A percentile compares a stretch with the other conserved stretches of the same genome.
Evolutionary conservation across 345 rosid species (phyloP).

Genomic region (Pistacia integerrima): DNA sequence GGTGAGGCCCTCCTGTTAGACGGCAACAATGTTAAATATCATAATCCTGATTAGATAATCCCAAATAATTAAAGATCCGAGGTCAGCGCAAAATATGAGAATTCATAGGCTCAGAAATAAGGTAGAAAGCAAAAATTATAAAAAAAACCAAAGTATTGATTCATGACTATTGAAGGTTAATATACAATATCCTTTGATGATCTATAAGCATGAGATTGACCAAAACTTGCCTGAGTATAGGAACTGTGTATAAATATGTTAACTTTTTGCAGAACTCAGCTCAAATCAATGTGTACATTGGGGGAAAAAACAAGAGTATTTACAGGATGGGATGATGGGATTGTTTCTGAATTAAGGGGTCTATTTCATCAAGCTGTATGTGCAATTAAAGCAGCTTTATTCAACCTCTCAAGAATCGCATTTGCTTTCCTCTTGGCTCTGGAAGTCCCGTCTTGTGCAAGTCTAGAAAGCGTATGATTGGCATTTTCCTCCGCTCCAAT

Average conservation of each 20-base stretch:
- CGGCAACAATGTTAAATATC: not conserved
- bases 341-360: not conserved
- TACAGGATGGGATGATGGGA: not conserved
- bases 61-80: not conserved
- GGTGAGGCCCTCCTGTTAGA: not conserved
- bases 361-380: conserved; percentile 20
- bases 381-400: conserved; percentile 24
- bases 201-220: conserved; percentile 17
- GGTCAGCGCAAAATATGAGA: not conserved
- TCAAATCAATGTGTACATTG: conserved; percentile 10
- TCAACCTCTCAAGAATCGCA: conserved; percentile 40
- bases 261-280: conserved; percentile 20
- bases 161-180: conserved; percentile 1
- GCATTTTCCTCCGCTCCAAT: conserved; percentile 40
- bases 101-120: not conserved
- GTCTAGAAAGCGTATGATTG: conserved; percentile 42
- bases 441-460: conserved; percentile 39
- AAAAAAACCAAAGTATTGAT: not conserved
- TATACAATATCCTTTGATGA: not conserved
- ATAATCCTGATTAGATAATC: not conserved
- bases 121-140: not conserved
- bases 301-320: conserved; percentile 5
- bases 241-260: not conserved
- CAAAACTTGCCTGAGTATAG: conserved; percentile 21
- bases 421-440: conserved; percentile 62